phyloP scores from a whole-genome alignment of 345 rosid species.

The Hirschfeldia incana region DNA sequence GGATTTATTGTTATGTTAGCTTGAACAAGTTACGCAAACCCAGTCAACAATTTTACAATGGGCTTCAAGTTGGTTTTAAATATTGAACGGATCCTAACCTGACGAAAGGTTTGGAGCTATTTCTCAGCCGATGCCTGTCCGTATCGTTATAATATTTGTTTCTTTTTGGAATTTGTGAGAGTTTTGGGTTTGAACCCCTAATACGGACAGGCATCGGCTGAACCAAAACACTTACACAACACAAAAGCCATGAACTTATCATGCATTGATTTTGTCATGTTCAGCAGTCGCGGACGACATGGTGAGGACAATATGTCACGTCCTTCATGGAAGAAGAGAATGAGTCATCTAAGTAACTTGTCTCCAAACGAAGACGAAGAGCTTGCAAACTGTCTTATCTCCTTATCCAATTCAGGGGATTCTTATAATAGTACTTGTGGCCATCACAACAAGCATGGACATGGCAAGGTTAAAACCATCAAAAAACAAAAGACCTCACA shows the following conservation, averaged over 20 bases:
- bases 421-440: constrained; percentile 24
- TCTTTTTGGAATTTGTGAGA: too few species aligned
- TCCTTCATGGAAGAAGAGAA: constrained; percentile 40
- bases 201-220: too few species aligned
- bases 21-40: too few species aligned
- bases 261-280: constrained; percentile 40
- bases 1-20: too few species aligned
- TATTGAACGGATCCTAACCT: too few species aligned
- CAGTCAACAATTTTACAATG: too few species aligned
- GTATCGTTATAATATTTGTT: too few species aligned
- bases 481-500: constrained; percentile 45
- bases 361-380: constrained; percentile 83
- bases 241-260: constrained; percentile 27
- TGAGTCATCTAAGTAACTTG: constrained; percentile 28
- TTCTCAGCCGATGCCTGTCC: too few species aligned
- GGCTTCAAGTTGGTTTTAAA: too few species aligned
- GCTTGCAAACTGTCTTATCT: constrained; percentile 86
- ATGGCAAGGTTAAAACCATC: constrained; percentile 32
- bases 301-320: constrained; percentile 29
- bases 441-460: constrained; percentile 6
- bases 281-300: constrained; percentile 33
- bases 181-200: too few species aligned
- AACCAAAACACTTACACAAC: not conserved
- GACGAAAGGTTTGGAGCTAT: too few species aligned
- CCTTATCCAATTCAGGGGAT: constrained; percentile 80